phyloP scores from a whole-genome alignment of 768 basidiomycete species.

The Boletus eberwhitei region DNA sequence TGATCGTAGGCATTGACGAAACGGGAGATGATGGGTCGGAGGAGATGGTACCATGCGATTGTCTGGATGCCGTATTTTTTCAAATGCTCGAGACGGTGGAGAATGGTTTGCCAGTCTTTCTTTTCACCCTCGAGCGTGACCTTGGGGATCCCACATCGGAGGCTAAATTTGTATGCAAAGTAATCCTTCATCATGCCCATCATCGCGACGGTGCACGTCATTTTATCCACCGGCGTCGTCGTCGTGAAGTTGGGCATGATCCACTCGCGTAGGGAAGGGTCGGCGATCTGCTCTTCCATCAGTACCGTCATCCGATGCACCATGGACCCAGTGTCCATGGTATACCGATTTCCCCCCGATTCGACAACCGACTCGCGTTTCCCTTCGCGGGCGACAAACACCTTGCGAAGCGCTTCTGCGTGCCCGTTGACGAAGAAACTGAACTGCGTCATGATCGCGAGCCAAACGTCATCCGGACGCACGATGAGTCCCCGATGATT shows the following conservation, averaged over 20 bases:
- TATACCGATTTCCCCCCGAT: conserved; percentile 14
- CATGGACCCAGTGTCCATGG: conserved; percentile 33
- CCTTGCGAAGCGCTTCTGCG: conserved; percentile 31
- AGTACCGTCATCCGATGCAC: conserved; percentile 21
- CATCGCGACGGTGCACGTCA: conserved; percentile 38
- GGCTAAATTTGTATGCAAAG: conserved; percentile 33
- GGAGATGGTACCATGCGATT: conserved; percentile 38
- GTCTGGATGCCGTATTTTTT: conserved; percentile 35
- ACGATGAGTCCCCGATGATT: conserved; percentile 38
- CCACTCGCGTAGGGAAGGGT: conserved; percentile 36
- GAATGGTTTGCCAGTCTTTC: conserved; percentile 38
- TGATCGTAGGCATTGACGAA: conserved; percentile 38
- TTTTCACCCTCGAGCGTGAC: conserved; percentile 43
- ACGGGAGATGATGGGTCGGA: conserved; percentile 37
- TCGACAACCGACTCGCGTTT: conserved; percentile 27
- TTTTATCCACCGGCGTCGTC: conserved; percentile 38
- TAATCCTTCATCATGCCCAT: conserved; percentile 44
- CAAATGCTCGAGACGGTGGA: conserved; percentile 37
- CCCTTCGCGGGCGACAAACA: conserved; percentile 28
- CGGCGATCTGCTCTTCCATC: conserved; percentile 22
- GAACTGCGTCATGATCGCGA: conserved; percentile 35
- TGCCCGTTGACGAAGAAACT: conserved; percentile 40
- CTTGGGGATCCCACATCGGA: conserved; percentile 41
- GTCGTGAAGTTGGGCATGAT: conserved; percentile 44
- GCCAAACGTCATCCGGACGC: conserved; percentile 50